A percentile compares a stretch with the other conserved stretches of the same genome.
Evolutionary conservation across 1,284 basidiomycete species (phyloP).

Genomic region (Trichosporon sp.): DNA sequence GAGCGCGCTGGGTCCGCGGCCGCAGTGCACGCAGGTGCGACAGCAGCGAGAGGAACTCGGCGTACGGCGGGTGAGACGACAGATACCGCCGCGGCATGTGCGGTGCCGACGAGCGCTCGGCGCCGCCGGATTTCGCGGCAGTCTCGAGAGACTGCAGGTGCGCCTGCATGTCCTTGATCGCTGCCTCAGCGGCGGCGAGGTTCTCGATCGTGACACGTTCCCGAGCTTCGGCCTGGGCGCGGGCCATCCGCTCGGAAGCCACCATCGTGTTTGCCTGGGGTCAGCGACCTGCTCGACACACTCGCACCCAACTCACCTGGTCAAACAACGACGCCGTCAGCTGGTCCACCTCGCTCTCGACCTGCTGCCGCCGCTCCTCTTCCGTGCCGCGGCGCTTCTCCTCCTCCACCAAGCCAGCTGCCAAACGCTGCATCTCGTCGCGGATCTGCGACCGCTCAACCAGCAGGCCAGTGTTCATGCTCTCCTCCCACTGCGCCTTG

Average conservation of each 20-base stretch:
- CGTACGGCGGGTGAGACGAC: conserved; percentile 68
- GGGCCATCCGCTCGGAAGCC: conserved; percentile 73
- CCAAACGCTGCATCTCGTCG: conserved; percentile 82
- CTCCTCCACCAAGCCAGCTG: conserved; percentile 90
- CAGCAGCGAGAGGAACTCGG: conserved; percentile 79
- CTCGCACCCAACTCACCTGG: conserved; percentile 44
- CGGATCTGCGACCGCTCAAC: conserved; percentile 90
- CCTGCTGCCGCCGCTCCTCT: conserved; percentile 65
- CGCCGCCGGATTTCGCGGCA: neutral
- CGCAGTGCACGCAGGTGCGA: conserved; percentile 71
- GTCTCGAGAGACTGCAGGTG: conserved; percentile 62
- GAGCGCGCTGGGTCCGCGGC: conserved; percentile 35
- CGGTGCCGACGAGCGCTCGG: neutral
- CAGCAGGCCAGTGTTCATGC: conserved; percentile 65
- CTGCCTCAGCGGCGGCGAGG: conserved; percentile 76
- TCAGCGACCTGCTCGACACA: neutral
- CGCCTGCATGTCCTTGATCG: conserved; percentile 72
- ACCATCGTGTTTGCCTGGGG: conserved; percentile 82
- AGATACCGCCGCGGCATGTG: conserved; percentile 51
- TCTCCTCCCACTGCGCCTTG: conserved; percentile 49
- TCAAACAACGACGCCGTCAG: conserved; percentile 80
- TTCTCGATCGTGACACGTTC: conserved; percentile 73
- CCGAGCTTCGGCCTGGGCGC: conserved; percentile 73
- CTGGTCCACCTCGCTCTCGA: conserved; percentile 89
- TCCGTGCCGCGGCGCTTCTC: conserved; percentile 85